A percentile compares a stretch with the other conserved stretches of the same genome.
phyloP scores from a whole-genome alignment of 805 yeast species.

The Saturnispora serradocipensis region DNA sequence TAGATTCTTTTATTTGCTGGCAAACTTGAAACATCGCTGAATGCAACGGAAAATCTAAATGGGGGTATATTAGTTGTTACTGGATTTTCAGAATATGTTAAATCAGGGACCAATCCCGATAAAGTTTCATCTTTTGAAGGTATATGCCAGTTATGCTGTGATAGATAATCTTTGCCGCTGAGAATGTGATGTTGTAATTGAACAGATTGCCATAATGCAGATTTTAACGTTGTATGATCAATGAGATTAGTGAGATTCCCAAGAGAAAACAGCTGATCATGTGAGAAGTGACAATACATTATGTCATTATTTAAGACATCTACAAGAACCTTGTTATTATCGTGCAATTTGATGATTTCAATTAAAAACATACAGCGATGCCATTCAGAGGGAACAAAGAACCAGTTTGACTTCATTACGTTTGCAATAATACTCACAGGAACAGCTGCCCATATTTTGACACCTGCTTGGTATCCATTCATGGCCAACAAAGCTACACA shows the following conservation, averaged over 20 bases:
- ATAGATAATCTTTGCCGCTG: neutral
- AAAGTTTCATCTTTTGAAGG: slow-evolving; percentile 41
- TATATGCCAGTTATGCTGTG: slow-evolving; percentile 28
- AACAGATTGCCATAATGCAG: slow-evolving; percentile 43
- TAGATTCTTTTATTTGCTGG: slow-evolving; percentile 39
- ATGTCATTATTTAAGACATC: slow-evolving; percentile 33
- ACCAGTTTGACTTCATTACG: slow-evolving; percentile 40
- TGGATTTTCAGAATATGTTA: slow-evolving; percentile 16
- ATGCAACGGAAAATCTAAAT: slow-evolving; percentile 44
- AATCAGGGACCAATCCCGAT: slow-evolving; percentile 34
- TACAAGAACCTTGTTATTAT: slow-evolving; percentile 19
- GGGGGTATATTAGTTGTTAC: slow-evolving; percentile 41
- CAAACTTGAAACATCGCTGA: slow-evolving; percentile 38
- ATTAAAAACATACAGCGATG: slow-evolving; percentile 37
- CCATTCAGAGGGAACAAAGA: slow-evolving; percentile 48
- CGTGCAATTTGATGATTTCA: slow-evolving; percentile 3
- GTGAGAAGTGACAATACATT: slow-evolving; percentile 40
- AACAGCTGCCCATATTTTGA: slow-evolving; percentile 37
- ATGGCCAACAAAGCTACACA: slow-evolving; percentile 26
- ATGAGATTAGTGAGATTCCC: slow-evolving; percentile 31
- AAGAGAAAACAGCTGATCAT: slow-evolving; percentile 32
- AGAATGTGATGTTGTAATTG: slow-evolving; percentile 26
- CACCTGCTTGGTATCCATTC: slow-evolving; percentile 42
- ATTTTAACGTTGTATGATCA: slow-evolving; percentile 31
- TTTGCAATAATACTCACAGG: slow-evolving; percentile 35